Evolutionary conservation across 2,329 filamentous ascomycete genomes (phyloP).

Genomic region (Colletotrichum higginsianum): DNA sequence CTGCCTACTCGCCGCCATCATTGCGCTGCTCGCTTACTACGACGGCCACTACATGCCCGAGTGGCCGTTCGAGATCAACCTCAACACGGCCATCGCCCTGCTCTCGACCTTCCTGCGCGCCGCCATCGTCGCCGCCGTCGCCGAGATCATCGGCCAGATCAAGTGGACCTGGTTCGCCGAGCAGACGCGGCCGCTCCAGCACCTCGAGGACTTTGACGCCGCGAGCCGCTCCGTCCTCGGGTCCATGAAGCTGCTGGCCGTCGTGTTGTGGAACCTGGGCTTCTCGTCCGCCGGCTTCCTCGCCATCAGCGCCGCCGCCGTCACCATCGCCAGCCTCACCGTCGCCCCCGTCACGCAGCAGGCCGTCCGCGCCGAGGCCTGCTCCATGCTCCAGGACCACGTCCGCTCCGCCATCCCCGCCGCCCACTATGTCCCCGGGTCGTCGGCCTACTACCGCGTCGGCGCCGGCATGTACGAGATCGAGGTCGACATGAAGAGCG

Average conservation of each 20-base stretch:
- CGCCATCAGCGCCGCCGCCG: constrained; percentile 43
- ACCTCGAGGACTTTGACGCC: constrained; percentile 50
- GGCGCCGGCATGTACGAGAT: constrained; percentile 45
- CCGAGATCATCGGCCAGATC: constrained; percentile 51
- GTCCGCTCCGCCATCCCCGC: constrained; percentile 6
- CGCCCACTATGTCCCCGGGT: constrained; percentile 41
- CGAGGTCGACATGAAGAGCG: constrained; percentile 50
- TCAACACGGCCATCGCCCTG: constrained; percentile 45
- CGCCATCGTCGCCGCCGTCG: constrained; percentile 48
- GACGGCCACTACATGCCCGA: constrained; percentile 41
- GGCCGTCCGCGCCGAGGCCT: constrained; percentile 46
- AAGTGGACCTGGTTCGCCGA: constrained; percentile 53
- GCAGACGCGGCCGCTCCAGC: constrained; percentile 46
- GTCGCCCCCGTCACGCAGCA: constrained; percentile 52
- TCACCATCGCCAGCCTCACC: constrained; percentile 48
- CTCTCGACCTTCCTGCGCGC: constrained; percentile 42
- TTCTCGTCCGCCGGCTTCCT: constrained; percentile 38
- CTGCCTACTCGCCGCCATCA: constrained; percentile 24
- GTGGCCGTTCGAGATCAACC: constrained; percentile 46
- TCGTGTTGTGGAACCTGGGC: constrained; percentile 30
- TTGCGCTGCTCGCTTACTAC: constrained; percentile 31
- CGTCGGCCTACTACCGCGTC: constrained; percentile 42
- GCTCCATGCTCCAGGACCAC: constrained; percentile 7
- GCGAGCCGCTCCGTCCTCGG: constrained; percentile 50
- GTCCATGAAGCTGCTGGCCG: constrained; percentile 45